A percentile compares a stretch with the other conserved stretches of the same genome.
Evolutionary conservation across 305 asterid genomes (phyloP).

Genomic region (Solanum hybrid): DNA sequence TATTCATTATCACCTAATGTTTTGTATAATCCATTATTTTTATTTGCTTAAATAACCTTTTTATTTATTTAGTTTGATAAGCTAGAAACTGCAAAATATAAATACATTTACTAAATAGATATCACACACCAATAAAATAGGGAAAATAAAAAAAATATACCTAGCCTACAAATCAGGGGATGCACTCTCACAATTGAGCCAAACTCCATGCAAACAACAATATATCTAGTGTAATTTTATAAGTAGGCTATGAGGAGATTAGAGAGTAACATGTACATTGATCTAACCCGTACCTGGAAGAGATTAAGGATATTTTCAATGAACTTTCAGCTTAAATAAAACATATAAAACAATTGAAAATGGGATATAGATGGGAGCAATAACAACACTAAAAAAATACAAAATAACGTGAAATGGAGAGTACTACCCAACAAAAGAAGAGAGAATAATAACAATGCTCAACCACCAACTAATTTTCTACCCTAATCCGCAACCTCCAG

Average conservation of each 20-base stretch:
- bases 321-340: neutral
- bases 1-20: neutral
- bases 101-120: neutral
- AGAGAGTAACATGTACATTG: neutral
- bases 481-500: neutral
- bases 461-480: neutral
- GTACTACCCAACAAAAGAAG: neutral
- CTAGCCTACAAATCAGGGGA: neutral
- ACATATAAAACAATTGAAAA: too few species aligned
- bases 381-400: neutral
- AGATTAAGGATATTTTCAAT: neutral
- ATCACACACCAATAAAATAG: neutral
- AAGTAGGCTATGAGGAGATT: neutral
- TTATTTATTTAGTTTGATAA: neutral
- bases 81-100: neutral
- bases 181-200: neutral
- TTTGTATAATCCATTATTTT: neutral
- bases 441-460: neutral
- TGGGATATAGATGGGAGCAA: neutral
- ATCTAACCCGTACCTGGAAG: neutral
- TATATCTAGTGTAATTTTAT: too few species aligned
- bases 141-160: neutral
- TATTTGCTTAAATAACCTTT: neutral
- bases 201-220: too few species aligned
- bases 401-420: neutral